Conservation (phyloP, 2,329 filamentous ascomycete species). For the Gliomastix tumulicola region DNA sequence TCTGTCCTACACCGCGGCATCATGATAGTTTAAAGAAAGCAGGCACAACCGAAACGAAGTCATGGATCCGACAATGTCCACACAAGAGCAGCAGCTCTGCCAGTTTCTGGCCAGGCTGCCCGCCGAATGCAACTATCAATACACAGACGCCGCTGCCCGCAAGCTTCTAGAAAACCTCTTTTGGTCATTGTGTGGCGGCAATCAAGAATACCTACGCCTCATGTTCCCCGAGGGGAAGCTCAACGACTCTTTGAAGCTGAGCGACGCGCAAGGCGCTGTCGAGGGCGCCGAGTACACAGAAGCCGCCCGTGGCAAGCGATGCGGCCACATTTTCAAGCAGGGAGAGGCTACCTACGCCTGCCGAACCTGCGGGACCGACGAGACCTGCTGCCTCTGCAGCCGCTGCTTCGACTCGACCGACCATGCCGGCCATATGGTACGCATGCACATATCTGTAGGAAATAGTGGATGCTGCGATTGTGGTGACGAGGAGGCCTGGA, state of each 20-base stretch:
- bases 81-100: constrained; percentile 76
- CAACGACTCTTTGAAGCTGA: constrained; percentile 63
- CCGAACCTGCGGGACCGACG: constrained; percentile 88
- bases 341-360: constrained; percentile 94
- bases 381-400: constrained; percentile 91
- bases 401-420: constrained; percentile 94
- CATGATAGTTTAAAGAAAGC: constrained; percentile 10
- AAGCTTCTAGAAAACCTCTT: constrained; percentile 78
- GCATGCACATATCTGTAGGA: constrained; percentile 78
- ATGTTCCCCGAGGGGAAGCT: constrained; percentile 76
- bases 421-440: constrained; percentile 87
- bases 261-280: constrained; percentile 82
- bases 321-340: constrained; percentile 93
- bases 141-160: constrained; percentile 61
- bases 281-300: constrained; percentile 94
- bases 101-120: constrained; percentile 76
- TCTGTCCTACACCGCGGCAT: no score
- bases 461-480: constrained; percentile 98
- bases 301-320: constrained; percentile 84
- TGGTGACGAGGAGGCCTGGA: constrained; percentile 93
- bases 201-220: constrained; percentile 64
- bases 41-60: no score
- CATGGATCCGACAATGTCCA: constrained; percentile 51
- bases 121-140: constrained; percentile 65
- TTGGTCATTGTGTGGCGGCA: constrained; percentile 73